These are phyloP conservation scores for Dactylellina haptotyla DNA, from an alignment of 2,329 filamentous ascomycete genomes.

Conservation along the genomic window DNA sequence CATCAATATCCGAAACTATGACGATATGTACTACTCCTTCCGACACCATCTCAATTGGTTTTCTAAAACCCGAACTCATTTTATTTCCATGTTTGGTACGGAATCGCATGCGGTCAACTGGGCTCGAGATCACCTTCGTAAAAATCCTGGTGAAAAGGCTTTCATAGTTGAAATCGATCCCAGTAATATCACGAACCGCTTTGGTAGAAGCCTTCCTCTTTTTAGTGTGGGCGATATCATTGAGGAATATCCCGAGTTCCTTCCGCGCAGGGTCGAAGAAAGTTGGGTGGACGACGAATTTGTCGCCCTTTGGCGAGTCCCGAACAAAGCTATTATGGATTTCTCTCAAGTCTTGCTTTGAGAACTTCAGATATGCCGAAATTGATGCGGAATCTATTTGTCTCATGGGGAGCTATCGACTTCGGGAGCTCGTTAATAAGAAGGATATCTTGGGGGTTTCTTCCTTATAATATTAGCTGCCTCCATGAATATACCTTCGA, in stretches of 20 bases:
- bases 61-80: background rate
- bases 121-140: background rate
- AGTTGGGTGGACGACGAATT: background rate
- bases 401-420: too few species aligned
- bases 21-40: background rate
- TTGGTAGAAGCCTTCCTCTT: background rate
- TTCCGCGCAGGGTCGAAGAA: background rate
- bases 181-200: background rate
- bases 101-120: background rate
- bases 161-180: constrained; percentile 20
- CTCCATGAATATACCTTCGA: too few species aligned
- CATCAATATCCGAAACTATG: constrained; percentile 22
- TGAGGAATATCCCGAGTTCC: background rate
- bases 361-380: too few species aligned
- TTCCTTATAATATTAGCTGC: too few species aligned
- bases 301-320: constrained; percentile 26
- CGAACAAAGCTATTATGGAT: constrained; percentile 5
- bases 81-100: constrained; percentile 28
- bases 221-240: constrained; percentile 1
- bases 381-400: too few species aligned
- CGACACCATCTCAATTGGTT: constrained; percentile 12
- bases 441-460: too few species aligned
- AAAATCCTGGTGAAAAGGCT: background rate
- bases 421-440: too few species aligned
- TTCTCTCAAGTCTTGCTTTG: too few species aligned